Evolutionary conservation across 106 monocot genomes (phyloP).

Genomic region (Apostasia ramifera): DNA sequence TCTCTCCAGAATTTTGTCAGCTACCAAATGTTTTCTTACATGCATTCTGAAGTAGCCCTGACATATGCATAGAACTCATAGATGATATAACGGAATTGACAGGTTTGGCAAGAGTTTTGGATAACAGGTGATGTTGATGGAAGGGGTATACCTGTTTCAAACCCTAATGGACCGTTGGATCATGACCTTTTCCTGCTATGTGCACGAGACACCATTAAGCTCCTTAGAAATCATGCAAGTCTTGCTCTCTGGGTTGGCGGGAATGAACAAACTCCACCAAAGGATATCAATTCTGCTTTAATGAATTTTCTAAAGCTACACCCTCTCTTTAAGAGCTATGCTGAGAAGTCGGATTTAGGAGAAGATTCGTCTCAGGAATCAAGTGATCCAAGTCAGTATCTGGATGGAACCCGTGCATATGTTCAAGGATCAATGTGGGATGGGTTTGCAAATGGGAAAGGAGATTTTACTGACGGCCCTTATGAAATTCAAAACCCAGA

Average conservation of each 20-base stretch:
- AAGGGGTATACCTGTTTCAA: conserved; percentile 79
- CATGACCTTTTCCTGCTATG: conserved; percentile 89
- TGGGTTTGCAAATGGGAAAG: conserved; percentile 95
- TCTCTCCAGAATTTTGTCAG: too few species aligned
- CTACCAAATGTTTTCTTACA: too few species aligned
- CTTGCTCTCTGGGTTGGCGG: conserved; percentile 98
- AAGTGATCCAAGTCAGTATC: conserved; percentile 79
- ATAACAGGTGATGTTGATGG: conserved; percentile 97
- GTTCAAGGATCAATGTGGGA: conserved; percentile 97
- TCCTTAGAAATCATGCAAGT: conserved; percentile 88
- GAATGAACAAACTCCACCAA: conserved; percentile 89
- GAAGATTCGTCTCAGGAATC: conserved; percentile 25
- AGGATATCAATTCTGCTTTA: conserved; percentile 69
- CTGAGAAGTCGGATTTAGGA: background rate
- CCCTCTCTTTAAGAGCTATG: conserved; percentile 36
- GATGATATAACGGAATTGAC: background rate
- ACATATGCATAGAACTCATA: too few species aligned
- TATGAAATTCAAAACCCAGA: conserved; percentile 91
- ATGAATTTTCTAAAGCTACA: conserved; percentile 70
- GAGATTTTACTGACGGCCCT: conserved; percentile 90
- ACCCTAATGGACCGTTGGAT: conserved; percentile 90
- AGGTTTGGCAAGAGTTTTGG: conserved; percentile 99
- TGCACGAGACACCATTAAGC: conserved; percentile 86
- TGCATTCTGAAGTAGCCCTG: too few species aligned
- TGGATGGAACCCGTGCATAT: conserved; percentile 90